phyloP scores from a whole-genome alignment of 805 yeast species.

The Cyberlindnera maritima region DNA sequence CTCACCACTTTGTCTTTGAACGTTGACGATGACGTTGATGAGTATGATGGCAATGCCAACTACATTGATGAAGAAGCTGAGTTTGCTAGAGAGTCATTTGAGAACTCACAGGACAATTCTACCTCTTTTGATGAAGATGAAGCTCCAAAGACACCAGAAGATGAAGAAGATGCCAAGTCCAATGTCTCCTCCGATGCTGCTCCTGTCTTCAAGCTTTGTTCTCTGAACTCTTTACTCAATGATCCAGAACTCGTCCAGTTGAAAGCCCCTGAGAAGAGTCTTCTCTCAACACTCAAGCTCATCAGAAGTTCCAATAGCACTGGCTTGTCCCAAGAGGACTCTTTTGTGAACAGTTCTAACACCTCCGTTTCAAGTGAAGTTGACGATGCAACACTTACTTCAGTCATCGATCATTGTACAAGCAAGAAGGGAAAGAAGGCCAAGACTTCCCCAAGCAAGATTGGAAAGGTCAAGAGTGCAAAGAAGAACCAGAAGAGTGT shows the following conservation, averaged over 20 bases:
- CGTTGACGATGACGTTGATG: not conserved
- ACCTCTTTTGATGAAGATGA: not conserved
- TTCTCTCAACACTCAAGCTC: not conserved
- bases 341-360: too few species aligned
- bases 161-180: not conserved
- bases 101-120: not conserved
- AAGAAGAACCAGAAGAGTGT: constrained; percentile 1
- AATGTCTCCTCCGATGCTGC: not conserved
- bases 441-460: not conserved
- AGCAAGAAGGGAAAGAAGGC: too few species aligned
- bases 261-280: too few species aligned
- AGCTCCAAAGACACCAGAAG: not conserved
- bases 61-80: too few species aligned
- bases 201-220: not conserved
- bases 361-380: too few species aligned
- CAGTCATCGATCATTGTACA: too few species aligned
- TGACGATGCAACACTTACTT: too few species aligned
- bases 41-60: not conserved
- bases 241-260: not conserved
- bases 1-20: too few species aligned
- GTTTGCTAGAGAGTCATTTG: too few species aligned
- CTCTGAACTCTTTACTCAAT: not conserved
- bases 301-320: not conserved
- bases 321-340: not conserved
- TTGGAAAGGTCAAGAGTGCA: not conserved